Percentiles rank a stretch among this genome's conserved stretches.
Evolutionary conservation across 1,284 basidiomycete species (phyloP).

Genomic region (Pholiota adiposa): DNA sequence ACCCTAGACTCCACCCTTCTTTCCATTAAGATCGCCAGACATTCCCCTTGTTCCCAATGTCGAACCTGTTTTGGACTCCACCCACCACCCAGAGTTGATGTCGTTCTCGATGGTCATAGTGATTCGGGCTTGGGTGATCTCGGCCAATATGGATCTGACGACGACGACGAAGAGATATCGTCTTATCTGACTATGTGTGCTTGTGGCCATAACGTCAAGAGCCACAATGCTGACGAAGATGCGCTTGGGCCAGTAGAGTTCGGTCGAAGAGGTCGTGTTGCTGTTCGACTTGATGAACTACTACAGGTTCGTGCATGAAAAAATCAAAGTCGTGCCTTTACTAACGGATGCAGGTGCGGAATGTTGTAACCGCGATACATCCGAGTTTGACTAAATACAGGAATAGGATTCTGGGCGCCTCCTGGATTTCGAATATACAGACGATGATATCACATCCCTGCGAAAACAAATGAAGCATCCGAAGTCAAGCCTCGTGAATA

Average conservation of each 20-base stretch:
- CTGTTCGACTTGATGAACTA: constrained; percentile 83
- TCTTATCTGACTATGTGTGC: constrained; percentile 70
- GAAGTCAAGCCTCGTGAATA: constrained; percentile 42
- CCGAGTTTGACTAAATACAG: constrained; percentile 6
- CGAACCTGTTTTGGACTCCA: constrained; percentile 66
- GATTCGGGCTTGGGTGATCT: constrained; percentile 55
- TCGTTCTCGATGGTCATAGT: constrained; percentile 58
- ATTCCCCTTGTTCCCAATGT: constrained; percentile 69
- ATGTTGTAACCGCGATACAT: background rate
- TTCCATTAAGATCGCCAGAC: constrained; percentile 75
- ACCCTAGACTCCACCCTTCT: constrained; percentile 52
- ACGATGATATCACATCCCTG: constrained; percentile 72
- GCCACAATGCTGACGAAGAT: constrained; percentile 71
- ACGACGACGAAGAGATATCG: constrained; percentile 50
- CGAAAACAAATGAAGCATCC: constrained; percentile 72
- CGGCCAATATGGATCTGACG: constrained; percentile 69
- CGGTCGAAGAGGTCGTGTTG: constrained; percentile 73
- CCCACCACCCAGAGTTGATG: constrained; percentile 59
- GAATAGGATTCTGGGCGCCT: constrained; percentile 74
- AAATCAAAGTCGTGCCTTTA: background rate
- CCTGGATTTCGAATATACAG: constrained; percentile 76
- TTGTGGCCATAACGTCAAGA: constrained; percentile 75
- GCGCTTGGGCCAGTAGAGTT: constrained; percentile 65
- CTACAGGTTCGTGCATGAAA: constrained; percentile 68
- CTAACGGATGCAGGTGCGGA: constrained; percentile 3